Evolutionary conservation across 179 eudicot species (phyloP), one percentile per base, ranked within the genome.

Genomic region (Sideroxylon spinosum): DNA sequence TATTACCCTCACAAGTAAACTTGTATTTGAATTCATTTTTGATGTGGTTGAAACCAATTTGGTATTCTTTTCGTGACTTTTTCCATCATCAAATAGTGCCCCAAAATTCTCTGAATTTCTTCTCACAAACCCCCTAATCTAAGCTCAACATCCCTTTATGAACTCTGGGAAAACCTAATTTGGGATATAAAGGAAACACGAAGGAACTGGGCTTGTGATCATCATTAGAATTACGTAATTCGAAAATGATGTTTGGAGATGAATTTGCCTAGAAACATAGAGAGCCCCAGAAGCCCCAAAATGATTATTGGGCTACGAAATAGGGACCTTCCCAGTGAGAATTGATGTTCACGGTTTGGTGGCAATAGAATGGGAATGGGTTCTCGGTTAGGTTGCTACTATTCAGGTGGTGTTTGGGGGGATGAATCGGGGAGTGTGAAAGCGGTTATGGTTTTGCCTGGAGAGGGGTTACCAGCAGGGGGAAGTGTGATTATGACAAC

Each of bases 361-460:
- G 76, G 78, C 49, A 68, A 37, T 68, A 46, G 80, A 80, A 32
- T 12, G 66, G 80, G 81, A 69, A 59, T 62, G 25, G 61, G 80
- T 13, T 23, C 68, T 37, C 70, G 78, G 17, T 48, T 75, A 48
- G 11, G 44, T 65, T 78, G 85, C 32, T 13, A 44, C 65, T 78
- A 84, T 14, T 78, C 71, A 44, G 75, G 37, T 32, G 82, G 62
- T 37, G 75, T 26, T 64, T 81, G 78, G 46, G 79, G 76, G 17
- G 77, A 32, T 52, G 56, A 52, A 63, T 78, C 84, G 59, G 86
- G 73, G 73, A 81, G 14, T 2, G 89, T 84, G 72, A 80, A 83
- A 29, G 85, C 86, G 11, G 91, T 85, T 16, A 89, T 81, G 69
- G 90, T 89, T 81, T 89, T 89, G 77, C 91, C 91, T 0, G 81